These are phyloP conservation scores for Podila epicladia DNA, from an alignment of 192 early-diverging fungal species.

Conservation along the genomic window DNA sequence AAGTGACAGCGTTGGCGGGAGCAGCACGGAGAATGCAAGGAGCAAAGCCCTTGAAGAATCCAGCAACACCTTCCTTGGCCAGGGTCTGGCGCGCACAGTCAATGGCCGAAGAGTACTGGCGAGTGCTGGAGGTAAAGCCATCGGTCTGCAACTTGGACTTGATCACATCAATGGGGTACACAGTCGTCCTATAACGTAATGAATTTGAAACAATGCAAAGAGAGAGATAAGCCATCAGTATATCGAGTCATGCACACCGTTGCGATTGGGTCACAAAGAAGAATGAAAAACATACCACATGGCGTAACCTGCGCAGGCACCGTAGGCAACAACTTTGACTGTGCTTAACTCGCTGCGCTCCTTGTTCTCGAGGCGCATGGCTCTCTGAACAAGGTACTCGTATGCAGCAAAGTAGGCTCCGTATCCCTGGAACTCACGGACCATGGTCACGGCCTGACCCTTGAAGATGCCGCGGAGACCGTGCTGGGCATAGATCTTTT, in stretches of 20 bases:
- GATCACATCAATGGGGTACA: constrained; percentile 94
- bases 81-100: constrained; percentile 87
- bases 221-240: background rate
- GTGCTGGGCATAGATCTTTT: constrained; percentile 78
- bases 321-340: constrained; percentile 81
- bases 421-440: constrained; percentile 93
- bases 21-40: constrained; percentile 93
- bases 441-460: constrained; percentile 86
- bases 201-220: background rate
- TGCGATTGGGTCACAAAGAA: background rate
- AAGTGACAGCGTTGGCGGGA: constrained; percentile 93
- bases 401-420: constrained; percentile 95
- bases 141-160: constrained; percentile 98
- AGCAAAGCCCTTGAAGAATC: constrained; percentile 88
- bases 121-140: constrained; percentile 69
- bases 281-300: constrained; percentile 64
- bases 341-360: constrained; percentile 76
- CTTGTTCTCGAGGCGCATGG: constrained; percentile 69
- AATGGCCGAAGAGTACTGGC: constrained; percentile 75
- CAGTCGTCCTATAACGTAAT: constrained; percentile 57
- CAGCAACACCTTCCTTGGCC: constrained; percentile 80
- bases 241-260: background rate
- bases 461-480: constrained; percentile 89
- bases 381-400: constrained; percentile 86
- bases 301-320: constrained; percentile 85